These are phyloP conservation scores for Neonectria neomacrospora DNA, from an alignment of 2,329 filamentous ascomycete species.

Conservation along the genomic window DNA sequence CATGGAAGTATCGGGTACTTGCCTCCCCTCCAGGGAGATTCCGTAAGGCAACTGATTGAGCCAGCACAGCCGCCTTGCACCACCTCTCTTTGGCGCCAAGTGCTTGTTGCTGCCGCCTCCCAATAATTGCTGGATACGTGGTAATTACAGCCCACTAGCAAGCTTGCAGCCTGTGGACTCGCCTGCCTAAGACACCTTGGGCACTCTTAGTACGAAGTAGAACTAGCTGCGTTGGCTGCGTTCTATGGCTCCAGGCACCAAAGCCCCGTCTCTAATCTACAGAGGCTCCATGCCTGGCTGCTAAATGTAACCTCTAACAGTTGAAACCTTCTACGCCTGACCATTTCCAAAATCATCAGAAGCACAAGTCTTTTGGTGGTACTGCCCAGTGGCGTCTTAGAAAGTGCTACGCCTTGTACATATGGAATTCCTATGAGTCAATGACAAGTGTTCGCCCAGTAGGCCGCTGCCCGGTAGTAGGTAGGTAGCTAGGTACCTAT, in stretches of 20 bases:
- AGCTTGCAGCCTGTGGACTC: background rate
- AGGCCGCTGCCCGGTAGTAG: no score
- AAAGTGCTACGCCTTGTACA: background rate
- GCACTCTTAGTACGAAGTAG: background rate
- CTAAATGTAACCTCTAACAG: background rate
- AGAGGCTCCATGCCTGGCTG: slow-evolving; percentile 8
- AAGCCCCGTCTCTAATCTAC: slow-evolving; percentile 5
- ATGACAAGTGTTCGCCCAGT: background rate
- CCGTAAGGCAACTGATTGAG: background rate
- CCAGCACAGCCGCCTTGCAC: background rate
- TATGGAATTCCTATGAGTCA: background rate
- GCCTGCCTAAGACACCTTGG: background rate
- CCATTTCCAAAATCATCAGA: background rate
- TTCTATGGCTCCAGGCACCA: slow-evolving; percentile 8
- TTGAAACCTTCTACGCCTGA: background rate
- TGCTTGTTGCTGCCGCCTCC: background rate
- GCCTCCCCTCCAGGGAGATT: background rate
- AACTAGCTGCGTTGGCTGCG: background rate
- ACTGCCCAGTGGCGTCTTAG: background rate
- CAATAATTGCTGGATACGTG: background rate
- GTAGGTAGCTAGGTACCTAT: no score
- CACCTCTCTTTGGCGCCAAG: background rate
- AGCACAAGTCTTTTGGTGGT: background rate
- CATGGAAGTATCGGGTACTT: slow-evolving; percentile 18
- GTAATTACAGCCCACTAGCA: background rate